Evolutionary conservation across 75 land plant genomes (phyloP).

Genomic region (Selaginella tamariscina): DNA sequence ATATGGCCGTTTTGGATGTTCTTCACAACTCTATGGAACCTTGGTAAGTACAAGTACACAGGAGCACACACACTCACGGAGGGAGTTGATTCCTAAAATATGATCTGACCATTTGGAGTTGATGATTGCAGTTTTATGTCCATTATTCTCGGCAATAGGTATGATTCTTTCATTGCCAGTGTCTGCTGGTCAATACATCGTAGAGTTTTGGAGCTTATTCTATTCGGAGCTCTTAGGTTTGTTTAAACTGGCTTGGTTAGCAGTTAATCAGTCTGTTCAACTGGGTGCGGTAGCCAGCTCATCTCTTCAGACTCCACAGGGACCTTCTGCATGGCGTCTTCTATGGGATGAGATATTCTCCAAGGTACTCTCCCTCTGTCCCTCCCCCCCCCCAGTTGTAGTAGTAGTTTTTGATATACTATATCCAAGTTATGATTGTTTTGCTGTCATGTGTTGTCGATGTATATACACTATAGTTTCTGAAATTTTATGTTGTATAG

Average conservation of each 20-base stretch:
- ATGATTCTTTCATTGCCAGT: conserved; percentile 47
- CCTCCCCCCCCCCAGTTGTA: not conserved
- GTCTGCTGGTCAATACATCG: conserved; percentile 28
- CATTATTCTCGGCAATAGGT: conserved; percentile 49
- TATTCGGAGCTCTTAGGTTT: conserved; percentile 22
- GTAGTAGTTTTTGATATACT: not conserved
- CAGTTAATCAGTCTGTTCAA: conserved; percentile 31
- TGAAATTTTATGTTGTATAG: not conserved
- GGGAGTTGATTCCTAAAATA: not conserved
- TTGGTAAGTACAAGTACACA: conserved; percentile 36
- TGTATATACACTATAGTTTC: not conserved
- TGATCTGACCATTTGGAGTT: conserved; percentile 1
- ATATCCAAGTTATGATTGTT: not conserved
- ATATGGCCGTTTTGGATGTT: conserved; percentile 40
- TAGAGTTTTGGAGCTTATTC: conserved; percentile 25
- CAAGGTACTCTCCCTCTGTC: conserved; percentile 37
- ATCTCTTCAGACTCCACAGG: conserved; percentile 17
- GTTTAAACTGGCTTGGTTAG: conserved; percentile 26
- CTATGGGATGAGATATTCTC: conserved; percentile 95
- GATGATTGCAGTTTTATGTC: conserved; percentile 44
- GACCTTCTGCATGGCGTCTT: conserved; percentile 51
- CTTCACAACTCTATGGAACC: conserved; percentile 22
- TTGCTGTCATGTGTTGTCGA: not conserved
- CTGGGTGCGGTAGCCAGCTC: conserved; percentile 26
- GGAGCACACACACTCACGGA: not conserved